Percentiles rank a stretch among this genome's conserved stretches.
Evolutionary conservation across 176 grass and related monocot species (phyloP).

Genomic region (Dendrocalamus sinicus): DNA sequence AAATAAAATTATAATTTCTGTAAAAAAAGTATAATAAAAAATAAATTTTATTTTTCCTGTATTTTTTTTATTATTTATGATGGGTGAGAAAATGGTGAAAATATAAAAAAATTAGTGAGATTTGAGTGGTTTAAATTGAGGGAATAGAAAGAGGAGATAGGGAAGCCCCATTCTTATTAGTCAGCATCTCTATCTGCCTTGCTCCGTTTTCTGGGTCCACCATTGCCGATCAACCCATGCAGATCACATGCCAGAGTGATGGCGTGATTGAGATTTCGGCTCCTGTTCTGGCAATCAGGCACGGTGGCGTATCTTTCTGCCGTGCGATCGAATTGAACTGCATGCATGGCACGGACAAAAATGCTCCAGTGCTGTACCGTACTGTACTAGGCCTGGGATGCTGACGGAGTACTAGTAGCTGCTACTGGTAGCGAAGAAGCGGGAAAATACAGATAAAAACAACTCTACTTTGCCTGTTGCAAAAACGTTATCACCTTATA

Average conservation of each 20-base stretch:
- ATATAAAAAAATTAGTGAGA: too few relatives aligned
- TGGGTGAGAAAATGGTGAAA: too few relatives aligned
- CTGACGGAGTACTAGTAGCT: not conserved
- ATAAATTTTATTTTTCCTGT: too few relatives aligned
- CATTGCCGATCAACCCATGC: conserved; percentile 5
- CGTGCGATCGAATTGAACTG: conserved; percentile 19
- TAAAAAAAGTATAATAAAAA: too few relatives aligned
- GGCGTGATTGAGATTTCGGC: not conserved
- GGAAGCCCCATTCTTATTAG: too few relatives aligned
- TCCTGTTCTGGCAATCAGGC: not conserved
- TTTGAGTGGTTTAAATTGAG: too few relatives aligned
- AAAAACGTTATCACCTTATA: too few relatives aligned
- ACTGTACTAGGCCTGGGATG: not conserved
- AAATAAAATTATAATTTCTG: too few relatives aligned
- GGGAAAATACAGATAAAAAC: not conserved
- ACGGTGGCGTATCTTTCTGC: not conserved
- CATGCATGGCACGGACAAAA: conserved; percentile 4
- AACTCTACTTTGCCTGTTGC: not conserved
- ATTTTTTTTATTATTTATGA: too few relatives aligned
- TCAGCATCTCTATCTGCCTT: too few relatives aligned
- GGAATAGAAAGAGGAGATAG: too few relatives aligned
- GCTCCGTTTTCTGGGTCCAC: too few relatives aligned
- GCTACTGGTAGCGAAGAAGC: not conserved
- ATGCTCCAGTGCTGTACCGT: not conserved
- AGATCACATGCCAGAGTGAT: not conserved